Evolutionary conservation across 1,284 basidiomycete genomes (phyloP), one percentile per base, ranked within the genome.

Genomic region (Agroathelia rolfsii): DNA sequence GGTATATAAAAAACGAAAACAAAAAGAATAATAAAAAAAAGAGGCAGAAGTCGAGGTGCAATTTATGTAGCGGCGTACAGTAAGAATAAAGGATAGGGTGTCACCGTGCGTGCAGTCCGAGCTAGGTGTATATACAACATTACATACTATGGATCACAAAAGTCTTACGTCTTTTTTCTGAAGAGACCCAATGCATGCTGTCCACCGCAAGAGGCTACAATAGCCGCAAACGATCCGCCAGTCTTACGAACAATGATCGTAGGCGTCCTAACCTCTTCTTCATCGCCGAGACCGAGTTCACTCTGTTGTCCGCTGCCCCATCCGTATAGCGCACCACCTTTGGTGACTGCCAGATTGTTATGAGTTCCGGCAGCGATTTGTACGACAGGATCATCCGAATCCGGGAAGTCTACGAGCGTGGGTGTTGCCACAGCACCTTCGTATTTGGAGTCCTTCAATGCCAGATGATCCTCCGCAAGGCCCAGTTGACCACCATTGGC

Each of bases 301-400:
- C 65, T 76, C 55, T 70, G 77, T 32, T 76, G 72, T 13, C 87
- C 86, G 42, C 83, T 75, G 29, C 89, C 89, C 89, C 89, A 94
- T 24, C 78, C 67, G 51, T 88, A 92, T 40, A 88, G 59, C 17
- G 82, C 79, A 8, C 89, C 89, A 26, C 69, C 76, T 35, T 61
- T 59, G 11, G 83, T 84, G 29, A 92, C 70, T 3, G 85, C 90
- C 40, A 92, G 69, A 46, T 82, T 90, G 54, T 86, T 85, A 46
- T 88, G 74, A 23, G 75, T 73, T 2, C 90, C 92, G 7, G 71
- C 76, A 3, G 81, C 73, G 43, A 95, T 70, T 34, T 76, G 69
- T 11, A 79, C 66, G 42, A 93, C 74, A 4, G 74, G 76, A 49
- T 89, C 85, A 27, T 67, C 58, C n/a, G 47, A 26, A 19, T 68